Evolutionary conservation across 768 basidiomycete genomes (phyloP).

Genomic region (Rubroboletus pulcherrimus): DNA sequence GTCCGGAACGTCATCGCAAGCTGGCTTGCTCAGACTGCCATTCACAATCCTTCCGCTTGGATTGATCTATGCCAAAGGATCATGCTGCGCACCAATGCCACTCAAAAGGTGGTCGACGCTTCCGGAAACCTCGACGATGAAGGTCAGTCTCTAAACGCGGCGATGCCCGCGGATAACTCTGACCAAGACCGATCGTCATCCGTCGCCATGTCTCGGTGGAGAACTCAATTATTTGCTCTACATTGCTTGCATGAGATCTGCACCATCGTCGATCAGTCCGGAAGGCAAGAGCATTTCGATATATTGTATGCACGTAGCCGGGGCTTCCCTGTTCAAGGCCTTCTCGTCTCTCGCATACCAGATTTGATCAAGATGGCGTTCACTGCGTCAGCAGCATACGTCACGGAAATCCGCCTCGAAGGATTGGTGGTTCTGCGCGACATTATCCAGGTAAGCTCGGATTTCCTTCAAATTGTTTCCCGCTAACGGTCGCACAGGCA

Average conservation of each 20-base stretch:
- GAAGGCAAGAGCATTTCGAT: conserved; percentile 81
- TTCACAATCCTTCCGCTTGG: conserved; percentile 94
- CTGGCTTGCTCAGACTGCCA: conserved; percentile 94
- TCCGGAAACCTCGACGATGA: conserved; percentile 78
- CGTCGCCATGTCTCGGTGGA: conserved; percentile 78
- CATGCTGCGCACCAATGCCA: conserved; percentile 90
- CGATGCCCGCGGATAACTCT: conserved; percentile 32
- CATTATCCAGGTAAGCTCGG: conserved; percentile 73
- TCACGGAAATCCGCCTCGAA: conserved; percentile 90
- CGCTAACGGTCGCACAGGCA: conserved; percentile 46
- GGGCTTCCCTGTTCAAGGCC: conserved; percentile 53
- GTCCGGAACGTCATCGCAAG: conserved; percentile 89
- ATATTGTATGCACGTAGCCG: conserved; percentile 61
- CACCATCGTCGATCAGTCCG: conserved; percentile 63
- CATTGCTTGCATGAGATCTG: conserved; percentile 91
- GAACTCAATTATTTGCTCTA: conserved; percentile 93
- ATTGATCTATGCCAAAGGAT: conserved; percentile 96
- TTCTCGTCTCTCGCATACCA: conserved; percentile 81
- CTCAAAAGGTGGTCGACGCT: conserved; percentile 68
- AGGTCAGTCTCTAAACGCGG: conserved; percentile 81
- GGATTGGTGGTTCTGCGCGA: conserved; percentile 87
- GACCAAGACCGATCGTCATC: conserved; percentile 34
- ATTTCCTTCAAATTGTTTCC: background rate
- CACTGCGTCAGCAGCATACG: conserved; percentile 93
- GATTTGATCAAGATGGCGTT: conserved; percentile 98